phyloP scores from a whole-genome alignment of 2,329 filamentous ascomycete species.

The Nothophaeocryptopus gaeumannii region DNA sequence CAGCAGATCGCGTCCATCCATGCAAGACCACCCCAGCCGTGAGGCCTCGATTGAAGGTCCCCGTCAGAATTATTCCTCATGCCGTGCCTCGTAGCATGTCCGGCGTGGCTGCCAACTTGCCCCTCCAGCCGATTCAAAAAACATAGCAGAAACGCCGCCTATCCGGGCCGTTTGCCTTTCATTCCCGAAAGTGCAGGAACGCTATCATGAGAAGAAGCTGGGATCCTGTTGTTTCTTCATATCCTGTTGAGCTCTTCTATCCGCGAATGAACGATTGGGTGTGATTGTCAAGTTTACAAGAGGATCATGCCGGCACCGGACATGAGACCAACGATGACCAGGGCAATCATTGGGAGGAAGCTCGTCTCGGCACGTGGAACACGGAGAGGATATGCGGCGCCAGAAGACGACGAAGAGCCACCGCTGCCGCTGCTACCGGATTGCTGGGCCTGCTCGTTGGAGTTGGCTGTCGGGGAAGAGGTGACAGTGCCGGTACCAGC shows the following conservation, averaged over 20 bases:
- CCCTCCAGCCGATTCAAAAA: too few species aligned
- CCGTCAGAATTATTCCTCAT: too few species aligned
- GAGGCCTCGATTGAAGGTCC: too few species aligned
- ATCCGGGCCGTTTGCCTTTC: too few species aligned
- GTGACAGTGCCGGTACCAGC: constrained; percentile 58
- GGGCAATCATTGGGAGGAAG: constrained; percentile 28
- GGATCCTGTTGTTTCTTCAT: background rate
- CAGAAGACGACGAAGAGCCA: constrained; percentile 20
- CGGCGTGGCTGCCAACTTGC: too few species aligned
- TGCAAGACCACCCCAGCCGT: too few species aligned
- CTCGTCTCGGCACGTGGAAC: constrained; percentile 21
- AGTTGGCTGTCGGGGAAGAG: constrained; percentile 44
- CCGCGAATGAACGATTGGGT: too few species aligned
- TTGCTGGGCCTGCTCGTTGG: constrained; percentile 28
- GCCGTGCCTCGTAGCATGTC: too few species aligned
- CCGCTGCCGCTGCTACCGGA: constrained; percentile 24
- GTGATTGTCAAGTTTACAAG: constrained; percentile 24
- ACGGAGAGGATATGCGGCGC: constrained; percentile 22
- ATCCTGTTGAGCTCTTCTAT: too few species aligned
- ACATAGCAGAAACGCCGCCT: too few species aligned
- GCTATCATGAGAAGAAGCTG: constrained; percentile 4
- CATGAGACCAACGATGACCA: constrained; percentile 26
- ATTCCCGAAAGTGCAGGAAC: background rate
- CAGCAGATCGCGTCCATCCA: too few species aligned
- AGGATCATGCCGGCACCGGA: constrained; percentile 35